Evolutionary conservation across 108 stramenopile genomes (phyloP).

Genomic region (Parietichytrium sp.): DNA sequence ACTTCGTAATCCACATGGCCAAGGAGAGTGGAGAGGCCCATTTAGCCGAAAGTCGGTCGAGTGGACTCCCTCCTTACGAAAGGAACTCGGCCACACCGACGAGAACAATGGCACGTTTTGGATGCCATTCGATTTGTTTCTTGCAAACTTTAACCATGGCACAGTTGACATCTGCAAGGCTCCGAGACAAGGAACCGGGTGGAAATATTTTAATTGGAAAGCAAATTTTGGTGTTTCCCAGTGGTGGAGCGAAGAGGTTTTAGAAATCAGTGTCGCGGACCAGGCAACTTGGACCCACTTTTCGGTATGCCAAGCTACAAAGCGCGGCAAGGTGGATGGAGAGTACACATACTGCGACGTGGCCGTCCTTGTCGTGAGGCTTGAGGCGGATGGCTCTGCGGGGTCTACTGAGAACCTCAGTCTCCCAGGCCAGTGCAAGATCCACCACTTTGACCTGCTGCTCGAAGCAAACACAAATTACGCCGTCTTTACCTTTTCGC

Average conservation of each 20-base stretch:
- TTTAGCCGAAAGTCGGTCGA: conserved; percentile 42
- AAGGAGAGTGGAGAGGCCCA: conserved; percentile 54
- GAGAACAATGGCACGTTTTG: conserved; percentile 57
- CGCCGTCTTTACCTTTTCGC: neutral
- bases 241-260: neutral
- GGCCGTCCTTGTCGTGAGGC: conserved; percentile 2
- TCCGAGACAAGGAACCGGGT: neutral
- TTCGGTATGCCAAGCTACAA: conserved; percentile 17
- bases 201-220: neutral
- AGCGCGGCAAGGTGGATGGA: neutral
- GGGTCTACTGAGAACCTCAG: neutral
- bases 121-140: conserved; percentile 54
- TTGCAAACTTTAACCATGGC: conserved; percentile 39
- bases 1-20: conserved; percentile 52
- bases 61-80: conserved; percentile 46
- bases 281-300: neutral
- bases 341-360: neutral
- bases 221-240: neutral
- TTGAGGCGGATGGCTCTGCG: neutral
- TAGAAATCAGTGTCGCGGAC: neutral
- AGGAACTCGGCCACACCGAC: neutral
- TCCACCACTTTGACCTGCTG: neutral
- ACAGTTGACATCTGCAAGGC: conserved; percentile 4
- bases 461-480: neutral
- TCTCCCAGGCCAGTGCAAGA: conserved; percentile 23